Percentiles rank a stretch among this genome's conserved stretches.
Evolutionary conservation across 495 filamentous ascomycete species (phyloP).

Genomic region (Astrothelium subdiscretum): DNA sequence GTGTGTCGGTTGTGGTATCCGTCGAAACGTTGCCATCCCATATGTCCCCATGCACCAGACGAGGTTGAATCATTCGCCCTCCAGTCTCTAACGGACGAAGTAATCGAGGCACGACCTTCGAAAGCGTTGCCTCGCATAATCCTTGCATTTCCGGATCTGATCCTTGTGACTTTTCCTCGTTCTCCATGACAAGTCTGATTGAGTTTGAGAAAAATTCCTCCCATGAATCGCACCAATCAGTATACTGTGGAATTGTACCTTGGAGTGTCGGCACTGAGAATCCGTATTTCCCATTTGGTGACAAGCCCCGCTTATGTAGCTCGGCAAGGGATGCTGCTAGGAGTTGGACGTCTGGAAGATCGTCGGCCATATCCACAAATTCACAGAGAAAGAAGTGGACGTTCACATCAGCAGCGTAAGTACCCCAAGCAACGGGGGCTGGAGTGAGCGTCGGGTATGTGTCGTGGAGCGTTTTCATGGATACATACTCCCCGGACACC

Average conservation of each 20-base stretch:
- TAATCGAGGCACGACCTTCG: conserved; percentile 16
- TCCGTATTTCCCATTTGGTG: conserved; percentile 14
- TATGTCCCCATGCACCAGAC: conserved; percentile 22
- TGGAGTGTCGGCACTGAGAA: conserved; percentile 12
- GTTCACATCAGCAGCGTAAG: conserved; percentile 16
- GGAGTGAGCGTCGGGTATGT: conserved; percentile 13
- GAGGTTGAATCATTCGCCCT: conserved; percentile 17
- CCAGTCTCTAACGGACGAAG: conserved; percentile 26
- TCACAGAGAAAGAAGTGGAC: conserved; percentile 15
- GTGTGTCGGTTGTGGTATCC: conserved; percentile 10
- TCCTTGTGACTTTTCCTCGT: conserved; percentile 9
- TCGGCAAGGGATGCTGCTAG: conserved; percentile 4
- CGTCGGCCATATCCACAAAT: conserved; percentile 15
- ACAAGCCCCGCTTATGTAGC: conserved; percentile 5
- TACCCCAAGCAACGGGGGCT: conserved; percentile 16
- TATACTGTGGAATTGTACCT: conserved; percentile 11
- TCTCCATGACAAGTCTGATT: not conserved
- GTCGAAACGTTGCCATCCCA: conserved; percentile 20
- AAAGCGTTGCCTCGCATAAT: not conserved
- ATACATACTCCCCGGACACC: conserved; percentile 20
- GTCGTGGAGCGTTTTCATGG: conserved; percentile 13
- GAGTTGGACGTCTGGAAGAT: conserved; percentile 7
- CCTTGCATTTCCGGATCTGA: conserved; percentile 2
- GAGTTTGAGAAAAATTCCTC: conserved; percentile 1
- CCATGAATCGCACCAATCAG: conserved; percentile 1